These are phyloP conservation scores for Fusarium decemcellulare DNA, from an alignment of 2,329 filamentous ascomycete species.

Conservation along the genomic window DNA sequence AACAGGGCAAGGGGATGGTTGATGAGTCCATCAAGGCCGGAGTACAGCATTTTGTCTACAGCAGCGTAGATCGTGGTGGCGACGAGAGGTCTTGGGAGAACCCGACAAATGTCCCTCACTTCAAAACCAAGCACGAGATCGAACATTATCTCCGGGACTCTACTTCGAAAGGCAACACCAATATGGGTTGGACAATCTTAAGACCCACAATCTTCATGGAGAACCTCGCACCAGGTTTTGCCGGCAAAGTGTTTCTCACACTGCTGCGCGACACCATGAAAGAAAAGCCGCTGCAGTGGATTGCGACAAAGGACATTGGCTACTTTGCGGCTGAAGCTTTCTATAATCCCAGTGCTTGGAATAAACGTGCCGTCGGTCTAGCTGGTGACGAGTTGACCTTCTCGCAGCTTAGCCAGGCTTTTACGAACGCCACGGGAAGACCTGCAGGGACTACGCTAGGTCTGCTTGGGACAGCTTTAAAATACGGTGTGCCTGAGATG, in stretches of 20 bases:
- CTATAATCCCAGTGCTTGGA: neutral
- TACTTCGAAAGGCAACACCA: conserved; percentile 9
- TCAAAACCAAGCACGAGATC: conserved; percentile 31
- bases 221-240: conserved; percentile 51
- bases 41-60: conserved; percentile 49
- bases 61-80: conserved; percentile 45
- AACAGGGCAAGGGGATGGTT: conserved; percentile 32
- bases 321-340: conserved; percentile 29
- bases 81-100: conserved; percentile 43
- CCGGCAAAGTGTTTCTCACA: conserved; percentile 50
- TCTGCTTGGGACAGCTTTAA: conserved; percentile 25
- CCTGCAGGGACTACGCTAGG: conserved; percentile 24
- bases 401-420: conserved; percentile 19
- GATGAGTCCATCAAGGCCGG: conserved; percentile 26
- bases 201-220: conserved; percentile 59
- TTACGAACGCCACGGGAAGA: conserved; percentile 6
- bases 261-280: conserved; percentile 49
- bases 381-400: conserved; percentile 33
- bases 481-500: conserved; percentile 22
- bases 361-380: conserved; percentile 13
- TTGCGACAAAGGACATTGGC: conserved; percentile 27
- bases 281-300: conserved; percentile 42
- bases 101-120: conserved; percentile 43
- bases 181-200: conserved; percentile 56
- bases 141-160: conserved; percentile 30